Evolutionary conservation across 345 rosid species (phyloP), one percentile per base, ranked within the genome.

Genomic region (Eucalyptus brandiana): DNA sequence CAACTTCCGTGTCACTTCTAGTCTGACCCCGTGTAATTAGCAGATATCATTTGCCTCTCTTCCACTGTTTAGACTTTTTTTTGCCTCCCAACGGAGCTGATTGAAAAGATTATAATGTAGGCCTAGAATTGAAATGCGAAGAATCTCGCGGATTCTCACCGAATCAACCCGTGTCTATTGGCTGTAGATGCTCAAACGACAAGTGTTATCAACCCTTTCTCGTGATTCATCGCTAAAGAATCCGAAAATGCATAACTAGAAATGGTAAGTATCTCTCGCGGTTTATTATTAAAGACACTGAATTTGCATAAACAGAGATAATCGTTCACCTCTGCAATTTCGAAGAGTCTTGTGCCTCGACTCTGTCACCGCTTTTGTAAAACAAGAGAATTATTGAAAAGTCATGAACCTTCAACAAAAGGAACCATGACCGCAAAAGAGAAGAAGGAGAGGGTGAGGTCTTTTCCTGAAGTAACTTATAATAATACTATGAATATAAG

Each of bases 251-350:
- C 23, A 34, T 21, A 32, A 3, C 13, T 56, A 56, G 0, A 23
- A 23, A 23, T 56, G 60, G 19, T 54, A 54, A 54, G 60, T 8
- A 54, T 54, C 28, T 23, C 62, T 56, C 0, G 1, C 1, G 2
- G 1, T 9, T 56, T 24, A 56, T 24, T 56, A 24, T 56, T 2
- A 23, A 23, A 56, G 30, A 56, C 62, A 56, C 1, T 0, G 0
- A 10, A 56, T 56, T 23, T 56, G 62, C 30, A 56, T 56, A 18
- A 56, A 4, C 0, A 1, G 12, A 56, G 13, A 10, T 30, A 56
- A 56, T 56, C 3, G 4, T 56, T 56, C 13, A 21, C 30, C 28
- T 56, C 30, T 9, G 30, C 62, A 56, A 56, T 56, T 56, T 21
- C 28, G 3, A 56, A 56, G 30, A 9, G 30, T 9, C 0, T 56